A percentile compares a stretch with the other conserved stretches of the same genome.
phyloP scores from a whole-genome alignment of 225 moss, liverwort and hornwort genomes.

The Rhytidiadelphus loreus region DNA sequence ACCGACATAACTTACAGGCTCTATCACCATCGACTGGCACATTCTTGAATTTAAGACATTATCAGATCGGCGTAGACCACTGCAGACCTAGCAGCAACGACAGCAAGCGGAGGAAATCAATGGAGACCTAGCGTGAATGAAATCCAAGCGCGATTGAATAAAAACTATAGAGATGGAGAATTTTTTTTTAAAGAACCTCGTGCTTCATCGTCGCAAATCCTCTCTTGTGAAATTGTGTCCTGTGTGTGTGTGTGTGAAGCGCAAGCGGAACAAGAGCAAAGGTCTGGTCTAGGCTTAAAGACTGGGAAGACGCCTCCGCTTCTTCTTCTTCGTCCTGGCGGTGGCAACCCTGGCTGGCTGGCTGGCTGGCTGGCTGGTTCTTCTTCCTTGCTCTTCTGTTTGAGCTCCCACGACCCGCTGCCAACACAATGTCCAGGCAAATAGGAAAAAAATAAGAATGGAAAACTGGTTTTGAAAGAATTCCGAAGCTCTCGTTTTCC shows the following conservation, averaged over 20 bases:
- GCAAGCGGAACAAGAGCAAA: background rate
- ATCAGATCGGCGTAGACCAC: background rate
- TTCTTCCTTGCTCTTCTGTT: background rate
- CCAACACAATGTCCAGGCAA: background rate
- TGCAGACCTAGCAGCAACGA: background rate
- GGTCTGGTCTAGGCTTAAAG: background rate
- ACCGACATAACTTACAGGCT: background rate
- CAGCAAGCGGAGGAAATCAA: background rate
- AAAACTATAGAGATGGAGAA: background rate
- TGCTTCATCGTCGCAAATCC: background rate
- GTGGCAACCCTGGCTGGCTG: background rate
- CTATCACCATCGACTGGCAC: background rate
- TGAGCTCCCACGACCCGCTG: background rate
- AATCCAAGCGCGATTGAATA: background rate
- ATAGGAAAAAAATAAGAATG: background rate
- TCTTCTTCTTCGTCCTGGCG: background rate
- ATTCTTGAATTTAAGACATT: background rate
- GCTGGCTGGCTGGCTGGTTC: background rate
- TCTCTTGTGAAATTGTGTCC: background rate
- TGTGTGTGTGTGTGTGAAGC: background rate
- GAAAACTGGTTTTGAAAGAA: background rate
- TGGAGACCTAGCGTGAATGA: background rate
- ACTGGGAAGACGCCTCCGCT: background rate
- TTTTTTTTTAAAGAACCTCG: too few relatives aligned
- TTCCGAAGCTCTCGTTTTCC: background rate